These are phyloP conservation scores for Chamaenerion angustifolium DNA, from an alignment of 345 rosid species.

Conservation along the genomic window DNA sequence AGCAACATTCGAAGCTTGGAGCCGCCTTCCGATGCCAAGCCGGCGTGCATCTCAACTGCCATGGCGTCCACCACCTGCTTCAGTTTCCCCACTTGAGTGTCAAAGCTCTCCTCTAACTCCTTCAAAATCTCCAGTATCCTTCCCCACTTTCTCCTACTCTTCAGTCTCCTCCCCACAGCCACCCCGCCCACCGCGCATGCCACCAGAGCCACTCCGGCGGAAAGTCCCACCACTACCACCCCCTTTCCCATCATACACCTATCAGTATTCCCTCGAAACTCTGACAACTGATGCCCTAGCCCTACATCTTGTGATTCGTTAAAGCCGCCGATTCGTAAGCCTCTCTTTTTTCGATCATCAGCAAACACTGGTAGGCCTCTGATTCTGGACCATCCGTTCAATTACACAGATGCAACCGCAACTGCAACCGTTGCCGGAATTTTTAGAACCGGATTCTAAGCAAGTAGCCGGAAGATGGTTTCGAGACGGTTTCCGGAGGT, in stretches of 20 bases:
- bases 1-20: constrained; percentile 96
- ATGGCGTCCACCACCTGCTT: constrained; percentile 81
- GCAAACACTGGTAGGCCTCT: too few species aligned
- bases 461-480: too few species aligned
- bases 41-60: constrained; percentile 99
- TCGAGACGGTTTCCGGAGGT: too few species aligned
- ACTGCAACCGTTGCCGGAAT: too few species aligned
- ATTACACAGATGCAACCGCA: too few species aligned
- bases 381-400: too few species aligned
- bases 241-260: constrained; percentile 42
- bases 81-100: constrained; percentile 56
- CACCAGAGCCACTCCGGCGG: constrained; percentile 61
- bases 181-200: constrained; percentile 68
- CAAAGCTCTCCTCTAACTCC: constrained; percentile 70
- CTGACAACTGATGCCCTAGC: neutral
- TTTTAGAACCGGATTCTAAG: too few species aligned
- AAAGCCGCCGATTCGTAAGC: neutral
- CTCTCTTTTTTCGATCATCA: too few species aligned
- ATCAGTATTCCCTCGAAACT: neutral
- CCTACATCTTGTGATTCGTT: constrained; percentile 5
- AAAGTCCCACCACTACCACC: constrained; percentile 30
- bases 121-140: constrained; percentile 49
- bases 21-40: constrained; percentile 95
- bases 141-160: constrained; percentile 68
- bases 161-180: constrained; percentile 60